phyloP scores from a whole-genome alignment of 768 basidiomycete genomes.

The Pilatotrama ljubarskyi region DNA sequence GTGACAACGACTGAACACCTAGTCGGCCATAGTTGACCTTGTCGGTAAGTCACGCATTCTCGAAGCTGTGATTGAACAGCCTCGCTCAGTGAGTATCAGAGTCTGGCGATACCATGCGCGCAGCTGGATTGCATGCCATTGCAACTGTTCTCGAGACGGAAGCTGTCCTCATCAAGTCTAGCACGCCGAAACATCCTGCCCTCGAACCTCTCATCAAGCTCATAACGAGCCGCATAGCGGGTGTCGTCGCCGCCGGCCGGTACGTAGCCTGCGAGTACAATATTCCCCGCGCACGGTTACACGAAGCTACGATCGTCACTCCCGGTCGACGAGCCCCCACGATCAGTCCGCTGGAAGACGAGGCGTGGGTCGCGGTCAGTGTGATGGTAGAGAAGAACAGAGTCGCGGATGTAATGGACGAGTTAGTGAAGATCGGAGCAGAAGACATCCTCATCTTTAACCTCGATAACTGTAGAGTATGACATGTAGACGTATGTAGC shows the following conservation, averaged over 20 bases:
- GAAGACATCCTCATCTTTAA: constrained; percentile 89
- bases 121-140: constrained; percentile 92
- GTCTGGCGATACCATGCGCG: constrained; percentile 99
- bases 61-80: not conserved
- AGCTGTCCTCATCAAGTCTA: constrained; percentile 90
- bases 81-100: constrained; percentile 48
- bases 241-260: constrained; percentile 83
- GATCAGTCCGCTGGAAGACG: constrained; percentile 77
- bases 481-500: not conserved
- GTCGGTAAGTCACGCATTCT: constrained; percentile 67
- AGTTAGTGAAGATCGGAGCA: constrained; percentile 78
- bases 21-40: constrained; percentile 75
- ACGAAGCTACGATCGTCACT: constrained; percentile 67
- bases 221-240: constrained; percentile 86
- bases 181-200: constrained; percentile 58
- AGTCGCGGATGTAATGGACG: constrained; percentile 86
- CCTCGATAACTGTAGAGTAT: constrained; percentile 93
- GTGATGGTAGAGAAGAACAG: constrained; percentile 87
- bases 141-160: constrained; percentile 84
- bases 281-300: constrained; percentile 63
- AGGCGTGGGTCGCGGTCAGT: constrained; percentile 89
- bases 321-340: constrained; percentile 92
- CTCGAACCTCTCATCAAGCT: constrained; percentile 68
- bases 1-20: not conserved
- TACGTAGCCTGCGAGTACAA: constrained; percentile 95